Evolutionary conservation across 495 filamentous ascomycete species (phyloP), one percentile per base, ranked within the genome.

Genomic region (Penicillium waksmanii): DNA sequence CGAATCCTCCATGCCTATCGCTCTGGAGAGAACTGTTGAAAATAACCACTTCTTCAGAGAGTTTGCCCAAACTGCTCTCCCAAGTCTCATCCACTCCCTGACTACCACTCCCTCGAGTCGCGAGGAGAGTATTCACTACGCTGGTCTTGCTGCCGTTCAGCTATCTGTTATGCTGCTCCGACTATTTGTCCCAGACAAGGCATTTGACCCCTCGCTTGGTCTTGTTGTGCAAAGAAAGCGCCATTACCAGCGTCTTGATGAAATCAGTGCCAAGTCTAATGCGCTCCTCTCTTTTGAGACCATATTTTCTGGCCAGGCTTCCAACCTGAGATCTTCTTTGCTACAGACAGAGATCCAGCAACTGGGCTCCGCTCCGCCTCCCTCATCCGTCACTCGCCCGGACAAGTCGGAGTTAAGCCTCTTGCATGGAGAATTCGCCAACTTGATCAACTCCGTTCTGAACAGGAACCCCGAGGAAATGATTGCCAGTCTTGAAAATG

Each of bases 391-490:
- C 27, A 92, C 85, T 65, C 82, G 95, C 6, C 93, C 93, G 0
- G 71, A 75, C 10, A 68, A 67, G 6, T 91, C 89, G 0, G 82
- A 89, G 58, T 80, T 96, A 42, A 73, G 79, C 31, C 71, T 86
- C n/a, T 73, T 98, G 13, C 91, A 96, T 60, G 86, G 84, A 0
- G 94, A 97, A 66, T 91, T 97, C 64, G 80, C 77, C 48, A 95
- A 89, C 58, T 71, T 96, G 23, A 75, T 96, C 17, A 86, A 85
- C 54, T 79, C 85, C 6, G 72, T 93, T 9, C 73, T 93, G 10
- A 70, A 78, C 36, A 80, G 81, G 35, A 81, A 84, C 36, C 80
- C 85, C 0, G 79, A 83, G 31, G 57, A 69, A 6, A 74, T 69
- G 62, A 68, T 74, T 44, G 56, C 73, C 1, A 64, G 63, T 12